Conservation (phyloP, 1,139 yeast genomes). For the Hanseniaspora gamundiae region DNA sequence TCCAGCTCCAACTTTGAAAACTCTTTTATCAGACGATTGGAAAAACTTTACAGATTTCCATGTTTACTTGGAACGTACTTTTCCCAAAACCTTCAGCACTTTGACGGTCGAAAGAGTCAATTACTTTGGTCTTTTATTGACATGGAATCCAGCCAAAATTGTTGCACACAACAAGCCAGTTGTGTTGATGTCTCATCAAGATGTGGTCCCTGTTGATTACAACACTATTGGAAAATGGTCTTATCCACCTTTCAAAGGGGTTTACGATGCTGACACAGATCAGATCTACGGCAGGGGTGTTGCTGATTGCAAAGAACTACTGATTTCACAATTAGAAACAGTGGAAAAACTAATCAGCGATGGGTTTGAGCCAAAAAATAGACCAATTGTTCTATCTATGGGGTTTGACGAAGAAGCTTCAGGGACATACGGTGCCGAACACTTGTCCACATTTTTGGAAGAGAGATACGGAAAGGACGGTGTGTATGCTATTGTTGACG, state of each 20-base stretch:
- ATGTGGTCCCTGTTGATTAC: slow-evolving; percentile 57
- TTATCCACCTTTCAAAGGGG: slow-evolving; percentile 50
- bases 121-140: slow-evolving; percentile 51
- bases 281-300: slow-evolving; percentile 46
- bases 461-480: slow-evolving; percentile 36
- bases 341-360: slow-evolving; percentile 31
- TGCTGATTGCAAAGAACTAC: slow-evolving; percentile 41
- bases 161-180: slow-evolving; percentile 40
- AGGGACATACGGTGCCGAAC: slow-evolving; percentile 37
- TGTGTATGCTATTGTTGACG: slow-evolving; percentile 41
- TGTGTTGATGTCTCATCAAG: slow-evolving; percentile 57
- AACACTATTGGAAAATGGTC: slow-evolving; percentile 43
- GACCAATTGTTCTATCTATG: slow-evolving; percentile 35
- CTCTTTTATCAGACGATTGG: slow-evolving; percentile 27
- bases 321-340: slow-evolving; percentile 38
- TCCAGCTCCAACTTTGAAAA: slow-evolving; percentile 30
- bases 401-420: slow-evolving; percentile 55
- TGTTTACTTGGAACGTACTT: slow-evolving; percentile 39
- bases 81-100: slow-evolving; percentile 43
- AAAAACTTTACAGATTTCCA: slow-evolving; percentile 31
- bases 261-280: slow-evolving; percentile 38
- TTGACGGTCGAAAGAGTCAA: slow-evolving; percentile 47
- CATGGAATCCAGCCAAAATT: slow-evolving; percentile 31
- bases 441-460: slow-evolving; percentile 28
- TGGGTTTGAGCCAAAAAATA: slow-evolving; percentile 34